These are phyloP conservation scores for Echria macrotheca DNA, from an alignment of 495 filamentous ascomycete genomes.

Conservation along the genomic window DNA sequence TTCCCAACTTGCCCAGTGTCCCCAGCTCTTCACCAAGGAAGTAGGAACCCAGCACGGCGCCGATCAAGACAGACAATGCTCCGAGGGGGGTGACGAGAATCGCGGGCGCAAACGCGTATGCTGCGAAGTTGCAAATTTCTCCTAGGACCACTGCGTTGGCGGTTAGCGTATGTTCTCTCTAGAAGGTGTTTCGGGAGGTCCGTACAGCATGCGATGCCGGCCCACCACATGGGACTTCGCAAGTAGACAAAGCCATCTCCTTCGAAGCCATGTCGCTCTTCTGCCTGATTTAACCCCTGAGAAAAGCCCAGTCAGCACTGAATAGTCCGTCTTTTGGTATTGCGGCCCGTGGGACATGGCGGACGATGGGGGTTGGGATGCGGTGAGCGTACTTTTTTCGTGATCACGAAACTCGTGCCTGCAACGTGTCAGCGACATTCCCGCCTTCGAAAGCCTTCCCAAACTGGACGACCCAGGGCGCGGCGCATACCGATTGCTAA, in stretches of 20 bases:
- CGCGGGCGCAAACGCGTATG: conserved; percentile 95
- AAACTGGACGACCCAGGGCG: too few relatives aligned
- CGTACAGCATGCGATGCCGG: conserved; percentile 80
- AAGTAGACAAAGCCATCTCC: conserved; percentile 94
- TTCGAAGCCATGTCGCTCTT: conserved; percentile 88
- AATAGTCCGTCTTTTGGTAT: neutral
- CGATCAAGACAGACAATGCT: conserved; percentile 89
- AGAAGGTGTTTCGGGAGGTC: neutral
- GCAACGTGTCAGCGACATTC: conserved; percentile 23
- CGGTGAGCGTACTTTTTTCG: conserved; percentile 78
- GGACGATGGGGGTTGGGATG: too few relatives aligned
- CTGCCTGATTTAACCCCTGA: conserved; percentile 84
- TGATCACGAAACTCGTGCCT: conserved; percentile 92
- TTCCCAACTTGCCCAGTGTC: conserved; percentile 84
- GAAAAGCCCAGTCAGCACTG: conserved; percentile 19
- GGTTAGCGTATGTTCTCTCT: too few relatives aligned
- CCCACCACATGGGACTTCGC: conserved; percentile 92
- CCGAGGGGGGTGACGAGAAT: conserved; percentile 95
- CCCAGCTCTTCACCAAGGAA: conserved; percentile 87
- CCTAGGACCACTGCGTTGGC: conserved; percentile 62
- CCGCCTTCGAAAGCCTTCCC: too few relatives aligned
- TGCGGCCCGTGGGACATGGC: neutral
- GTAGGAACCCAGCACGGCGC: conserved; percentile 89
- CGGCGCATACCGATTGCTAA: conserved; percentile 90
- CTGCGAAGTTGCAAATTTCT: conserved; percentile 93